These are phyloP conservation scores for Suillus spraguei DNA, from an alignment of 768 basidiomycete species.

Conservation along the genomic window DNA sequence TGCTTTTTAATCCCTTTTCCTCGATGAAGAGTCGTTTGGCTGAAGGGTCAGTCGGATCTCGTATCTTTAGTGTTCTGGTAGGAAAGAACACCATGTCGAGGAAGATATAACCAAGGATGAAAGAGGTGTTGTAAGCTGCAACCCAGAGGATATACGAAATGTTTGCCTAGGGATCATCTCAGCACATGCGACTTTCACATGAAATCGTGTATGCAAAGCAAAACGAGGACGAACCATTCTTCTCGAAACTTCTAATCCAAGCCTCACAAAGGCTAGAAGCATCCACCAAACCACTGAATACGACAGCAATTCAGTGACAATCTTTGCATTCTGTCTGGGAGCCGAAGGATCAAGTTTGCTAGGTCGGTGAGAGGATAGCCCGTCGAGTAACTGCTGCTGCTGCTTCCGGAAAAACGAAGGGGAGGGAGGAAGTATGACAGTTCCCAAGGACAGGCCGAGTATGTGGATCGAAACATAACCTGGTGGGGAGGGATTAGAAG, in stretches of 20 bases:
- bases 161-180: conserved; percentile 62
- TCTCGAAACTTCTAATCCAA: conserved; percentile 53
- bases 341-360: conserved; percentile 22
- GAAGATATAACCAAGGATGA: conserved; percentile 78
- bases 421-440: conserved; percentile 75
- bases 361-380: conserved; percentile 7
- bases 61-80: conserved; percentile 35
- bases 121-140: conserved; percentile 84
- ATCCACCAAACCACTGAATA: conserved; percentile 84
- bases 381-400: conserved; percentile 28
- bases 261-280: conserved; percentile 42
- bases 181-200: neutral
- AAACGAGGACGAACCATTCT: conserved; percentile 50
- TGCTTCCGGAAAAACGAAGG: conserved; percentile 71
- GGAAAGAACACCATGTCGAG: conserved; percentile 76
- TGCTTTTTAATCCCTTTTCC: conserved; percentile 23
- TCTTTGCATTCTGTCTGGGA: conserved; percentile 69
- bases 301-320: conserved; percentile 72
- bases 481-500: conserved; percentile 23
- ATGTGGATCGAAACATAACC: conserved; percentile 93
- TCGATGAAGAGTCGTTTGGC: conserved; percentile 28
- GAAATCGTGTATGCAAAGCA: neutral
- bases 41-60: conserved; percentile 24
- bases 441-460: conserved; percentile 81
- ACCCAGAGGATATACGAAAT: conserved; percentile 89